These are phyloP conservation scores for Areca catechu DNA, from an alignment of 176 grass and related monocot genomes.

Conservation along the genomic window DNA sequence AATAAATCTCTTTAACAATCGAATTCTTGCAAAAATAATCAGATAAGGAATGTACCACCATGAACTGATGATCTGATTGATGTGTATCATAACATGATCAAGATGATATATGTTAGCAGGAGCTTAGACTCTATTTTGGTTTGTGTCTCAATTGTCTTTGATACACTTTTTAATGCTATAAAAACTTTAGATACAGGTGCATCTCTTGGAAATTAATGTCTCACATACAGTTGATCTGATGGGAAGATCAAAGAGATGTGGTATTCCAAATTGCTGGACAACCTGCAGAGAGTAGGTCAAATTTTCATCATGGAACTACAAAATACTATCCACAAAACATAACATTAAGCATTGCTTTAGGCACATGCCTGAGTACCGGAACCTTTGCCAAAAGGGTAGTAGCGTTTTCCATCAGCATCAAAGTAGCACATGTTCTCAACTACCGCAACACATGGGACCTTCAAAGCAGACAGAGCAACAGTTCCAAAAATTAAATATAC, in stretches of 20 bases:
- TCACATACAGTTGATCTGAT: constrained; percentile 73
- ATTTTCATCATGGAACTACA: not conserved
- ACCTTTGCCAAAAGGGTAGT: constrained; percentile 86
- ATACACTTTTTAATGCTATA: not conserved
- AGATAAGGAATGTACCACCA: too few species aligned
- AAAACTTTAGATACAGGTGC: too few species aligned
- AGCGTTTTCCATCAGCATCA: constrained; percentile 83
- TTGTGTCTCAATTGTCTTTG: not conserved
- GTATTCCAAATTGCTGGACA: constrained; percentile 95
- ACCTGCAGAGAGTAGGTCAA: constrained; percentile 51
- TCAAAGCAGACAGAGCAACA: constrained; percentile 17
- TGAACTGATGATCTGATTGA: too few species aligned
- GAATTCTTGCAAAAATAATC: too few species aligned
- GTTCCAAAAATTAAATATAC: not conserved
- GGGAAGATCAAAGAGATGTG: constrained; percentile 91
- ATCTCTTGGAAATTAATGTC: not conserved
- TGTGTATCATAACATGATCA: too few species aligned
- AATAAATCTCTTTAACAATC: too few species aligned
- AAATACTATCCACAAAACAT: not conserved
- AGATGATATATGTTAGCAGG: too few species aligned
- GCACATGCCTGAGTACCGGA: constrained; percentile 80
- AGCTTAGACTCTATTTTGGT: too few species aligned
- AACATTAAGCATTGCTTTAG: not conserved
- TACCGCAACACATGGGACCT: constrained; percentile 94
- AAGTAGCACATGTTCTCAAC: constrained; percentile 99